These are phyloP conservation scores for Colletotrichum sp. DNA, from an alignment of 2,329 filamentous ascomycete species.

Conservation along the genomic window DNA sequence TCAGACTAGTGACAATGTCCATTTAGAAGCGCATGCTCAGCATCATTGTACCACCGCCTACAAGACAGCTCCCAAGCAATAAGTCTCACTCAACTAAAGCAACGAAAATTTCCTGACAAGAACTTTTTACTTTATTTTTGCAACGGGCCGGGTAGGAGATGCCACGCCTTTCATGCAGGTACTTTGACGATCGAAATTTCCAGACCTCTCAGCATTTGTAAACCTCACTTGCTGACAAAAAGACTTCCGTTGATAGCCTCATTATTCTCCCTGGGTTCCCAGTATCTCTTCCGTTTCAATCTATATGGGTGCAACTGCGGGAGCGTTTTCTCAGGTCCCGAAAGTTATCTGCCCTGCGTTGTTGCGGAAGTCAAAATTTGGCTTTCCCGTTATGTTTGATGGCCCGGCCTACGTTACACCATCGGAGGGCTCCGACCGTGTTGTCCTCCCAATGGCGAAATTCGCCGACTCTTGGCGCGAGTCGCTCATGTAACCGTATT, in stretches of 20 bases:
- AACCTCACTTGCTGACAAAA: not conserved
- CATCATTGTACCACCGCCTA: too few relatives aligned
- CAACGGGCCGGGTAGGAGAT: not conserved
- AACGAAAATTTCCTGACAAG: rapidly evolving
- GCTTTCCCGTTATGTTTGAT: not conserved
- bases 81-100: not conserved
- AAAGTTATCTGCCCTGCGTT: not conserved
- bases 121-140: not conserved
- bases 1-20: not conserved
- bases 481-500: not conserved
- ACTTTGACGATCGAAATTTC: not conserved
- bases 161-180: not conserved
- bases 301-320: not conserved
- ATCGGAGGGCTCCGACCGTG: not conserved
- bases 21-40: not conserved
- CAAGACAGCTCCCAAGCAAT: not conserved
- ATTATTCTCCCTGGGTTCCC: not conserved
- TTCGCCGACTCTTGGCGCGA: not conserved
- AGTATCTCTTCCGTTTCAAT: not conserved
- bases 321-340: not conserved
- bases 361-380: not conserved
- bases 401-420: not conserved
- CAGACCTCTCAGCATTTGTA: not conserved
- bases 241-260: not conserved
- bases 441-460: not conserved